Conservation (phyloP, 2,329 filamentous ascomycete genomes). For the Hymenoscyphus occultus region DNA sequence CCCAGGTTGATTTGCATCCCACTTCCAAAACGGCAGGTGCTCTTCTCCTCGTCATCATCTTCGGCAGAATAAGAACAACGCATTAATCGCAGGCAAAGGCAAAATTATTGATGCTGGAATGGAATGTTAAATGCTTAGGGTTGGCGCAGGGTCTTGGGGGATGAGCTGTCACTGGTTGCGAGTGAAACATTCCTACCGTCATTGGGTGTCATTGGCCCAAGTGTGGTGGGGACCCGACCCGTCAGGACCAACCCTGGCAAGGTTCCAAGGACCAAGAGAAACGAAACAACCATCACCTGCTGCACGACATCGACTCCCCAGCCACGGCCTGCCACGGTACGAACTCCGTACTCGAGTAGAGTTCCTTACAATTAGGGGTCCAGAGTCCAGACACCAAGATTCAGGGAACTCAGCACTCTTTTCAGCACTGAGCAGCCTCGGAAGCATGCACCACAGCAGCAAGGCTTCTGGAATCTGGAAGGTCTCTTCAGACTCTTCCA, state of each 20-base stretch:
- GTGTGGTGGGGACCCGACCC: neutral
- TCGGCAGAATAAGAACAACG: no score
- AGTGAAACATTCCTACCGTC: neutral
- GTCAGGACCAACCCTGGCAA: no score
- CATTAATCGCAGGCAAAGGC: no score
- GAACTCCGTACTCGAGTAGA: no score
- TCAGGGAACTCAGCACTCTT: neutral
- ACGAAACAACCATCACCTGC: neutral
- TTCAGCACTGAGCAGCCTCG: neutral
- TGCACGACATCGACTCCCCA: slow-evolving; percentile 1
- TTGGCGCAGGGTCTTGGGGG: neutral
- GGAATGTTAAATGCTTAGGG: no score
- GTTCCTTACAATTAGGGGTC: no score
- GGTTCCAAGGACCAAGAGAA: neutral
- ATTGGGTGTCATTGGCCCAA: neutral
- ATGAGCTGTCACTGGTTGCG: neutral
- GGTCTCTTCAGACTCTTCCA: neutral
- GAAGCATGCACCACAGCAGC: neutral
- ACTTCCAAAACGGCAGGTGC: neutral
- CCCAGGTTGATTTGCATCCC: slow-evolving; percentile 4
- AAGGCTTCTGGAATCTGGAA: neutral
- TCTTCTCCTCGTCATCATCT: no score
- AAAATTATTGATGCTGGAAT: no score
- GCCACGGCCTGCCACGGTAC: neutral
- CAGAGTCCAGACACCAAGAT: neutral